phyloP scores from a whole-genome alignment of 805 yeast species.

The Lipomyces yamanashiensis region DNA sequence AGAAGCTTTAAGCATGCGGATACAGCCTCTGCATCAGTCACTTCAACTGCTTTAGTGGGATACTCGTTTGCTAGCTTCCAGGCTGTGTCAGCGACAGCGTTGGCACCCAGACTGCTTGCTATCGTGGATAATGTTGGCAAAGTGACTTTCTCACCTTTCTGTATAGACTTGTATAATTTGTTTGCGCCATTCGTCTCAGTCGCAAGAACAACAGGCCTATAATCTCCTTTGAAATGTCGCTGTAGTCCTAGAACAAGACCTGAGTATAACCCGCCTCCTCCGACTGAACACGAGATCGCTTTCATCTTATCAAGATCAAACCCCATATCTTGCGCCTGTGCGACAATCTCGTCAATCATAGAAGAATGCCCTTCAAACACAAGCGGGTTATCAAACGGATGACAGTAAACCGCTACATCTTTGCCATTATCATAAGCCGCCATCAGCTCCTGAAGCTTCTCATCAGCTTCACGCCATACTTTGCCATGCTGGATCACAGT shows the following conservation, averaged over 20 bases:
- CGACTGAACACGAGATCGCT: slow-evolving; percentile 90
- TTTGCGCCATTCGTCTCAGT: slow-evolving; percentile 70
- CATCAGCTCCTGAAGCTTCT: slow-evolving; percentile 71
- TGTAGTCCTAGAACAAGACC: slow-evolving; percentile 86
- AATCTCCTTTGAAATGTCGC: slow-evolving; percentile 49
- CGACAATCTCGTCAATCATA: slow-evolving; percentile 80
- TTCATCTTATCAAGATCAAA: slow-evolving; percentile 52
- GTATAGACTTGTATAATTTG: slow-evolving; percentile 58
- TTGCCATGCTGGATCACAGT: slow-evolving; percentile 65
- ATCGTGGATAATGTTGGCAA: slow-evolving; percentile 54
- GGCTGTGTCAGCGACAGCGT: slow-evolving; percentile 57
- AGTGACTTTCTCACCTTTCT: slow-evolving; percentile 51
- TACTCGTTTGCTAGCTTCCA: slow-evolving; percentile 52
- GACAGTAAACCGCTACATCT: slow-evolving; percentile 83
- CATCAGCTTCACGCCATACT: slow-evolving; percentile 81
- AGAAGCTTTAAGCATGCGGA: slow-evolving; percentile 57
- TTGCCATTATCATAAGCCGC: slow-evolving; percentile 53
- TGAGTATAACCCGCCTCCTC: slow-evolving; percentile 93
- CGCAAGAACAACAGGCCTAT: slow-evolving; percentile 47
- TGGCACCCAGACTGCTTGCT: slow-evolving; percentile 69
- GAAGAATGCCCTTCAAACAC: slow-evolving; percentile 97
- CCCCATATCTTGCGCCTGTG: slow-evolving; percentile 68
- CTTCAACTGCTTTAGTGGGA: slow-evolving; percentile 51
- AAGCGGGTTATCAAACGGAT: slow-evolving; percentile 91
- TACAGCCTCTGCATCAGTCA: slow-evolving; percentile 62